Evolutionary conservation across 2,329 filamentous ascomycete species (phyloP), one percentile per base, ranked within the genome.

Genomic region (Knufia fluminis): DNA sequence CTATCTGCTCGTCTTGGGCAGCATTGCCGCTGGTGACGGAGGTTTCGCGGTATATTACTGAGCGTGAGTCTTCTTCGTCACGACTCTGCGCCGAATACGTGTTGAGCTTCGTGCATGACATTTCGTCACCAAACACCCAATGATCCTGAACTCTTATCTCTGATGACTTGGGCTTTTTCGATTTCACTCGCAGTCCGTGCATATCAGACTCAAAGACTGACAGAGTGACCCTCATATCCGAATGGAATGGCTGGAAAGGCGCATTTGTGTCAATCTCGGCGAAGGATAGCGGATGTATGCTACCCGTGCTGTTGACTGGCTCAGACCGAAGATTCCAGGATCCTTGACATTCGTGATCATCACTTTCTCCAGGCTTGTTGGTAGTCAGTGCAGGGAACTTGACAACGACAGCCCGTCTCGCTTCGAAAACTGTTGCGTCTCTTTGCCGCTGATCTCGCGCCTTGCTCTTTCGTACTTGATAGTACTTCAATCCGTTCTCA

Each of bases 251-350:
- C 61, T 95, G 90, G 60, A 95, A 97, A 1, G 91, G 88, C 3
- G 90, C 86, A 61, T 91, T 96, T 1, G 91, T 95, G 63, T 98
- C 92, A 56, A 95, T 94, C 70, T 96, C 90, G 4, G 87, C 88
- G 79, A 90, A 63, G 70, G 85, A 64, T 69, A 86, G 66, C 72
- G 84, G 64, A 71, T 76, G 60, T 65, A 68, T 60, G 68, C 71
- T 58, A 59, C 60, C 64, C 48, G 62, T 60, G 36, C 67, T 59
- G 56, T 66, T 47, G 19, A 49, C 51, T 46, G 67, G 48, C 64
- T 65, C 58, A 64, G 69, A 60, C 55, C 68, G 53, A 70, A 73
- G 54, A 73, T 71, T 62, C 64, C 75, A 72, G 50, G 64, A 67
- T 10, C 67, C 68, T 8, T 28, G 23, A 23, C 16, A 23, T 6